These are phyloP conservation scores for Spinacia oleracea DNA, from an alignment of 179 eudicot genomes.

Conservation along the genomic window DNA sequence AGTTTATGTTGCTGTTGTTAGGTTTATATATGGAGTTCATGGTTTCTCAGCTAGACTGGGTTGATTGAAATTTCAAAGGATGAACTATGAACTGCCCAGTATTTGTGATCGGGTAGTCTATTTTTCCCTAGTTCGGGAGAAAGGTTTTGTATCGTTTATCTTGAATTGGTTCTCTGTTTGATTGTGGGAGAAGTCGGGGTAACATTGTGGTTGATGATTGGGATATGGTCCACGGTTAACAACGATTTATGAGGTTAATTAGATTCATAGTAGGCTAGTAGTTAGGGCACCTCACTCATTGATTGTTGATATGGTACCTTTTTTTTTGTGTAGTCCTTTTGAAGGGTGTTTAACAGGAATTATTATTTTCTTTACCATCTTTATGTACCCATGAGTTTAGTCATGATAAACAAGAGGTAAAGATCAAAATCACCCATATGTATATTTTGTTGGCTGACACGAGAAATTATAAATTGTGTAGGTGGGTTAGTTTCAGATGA, in stretches of 20 bases:
- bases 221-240: background rate
- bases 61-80: background rate
- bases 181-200: background rate
- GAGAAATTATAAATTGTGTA: conserved; percentile 23
- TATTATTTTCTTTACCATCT: background rate
- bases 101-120: background rate
- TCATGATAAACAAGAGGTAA: background rate
- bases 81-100: background rate
- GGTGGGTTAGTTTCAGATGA: conserved; percentile 50
- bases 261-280: background rate
- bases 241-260: background rate
- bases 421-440: background rate
- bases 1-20: background rate
- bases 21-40: background rate
- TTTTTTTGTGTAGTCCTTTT: background rate
- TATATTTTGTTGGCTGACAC: conserved; percentile 14
- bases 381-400: background rate
- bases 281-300: background rate
- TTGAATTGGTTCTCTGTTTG: background rate
- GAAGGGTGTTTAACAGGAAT: background rate
- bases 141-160: too few relatives aligned
- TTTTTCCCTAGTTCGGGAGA: background rate
- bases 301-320: background rate
- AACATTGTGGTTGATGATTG: background rate
- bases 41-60: background rate